A percentile compares a stretch with the other conserved stretches of the same genome.
phyloP scores from a whole-genome alignment of 2,329 filamentous ascomycete genomes.

The Nigrospora osmanthi region DNA sequence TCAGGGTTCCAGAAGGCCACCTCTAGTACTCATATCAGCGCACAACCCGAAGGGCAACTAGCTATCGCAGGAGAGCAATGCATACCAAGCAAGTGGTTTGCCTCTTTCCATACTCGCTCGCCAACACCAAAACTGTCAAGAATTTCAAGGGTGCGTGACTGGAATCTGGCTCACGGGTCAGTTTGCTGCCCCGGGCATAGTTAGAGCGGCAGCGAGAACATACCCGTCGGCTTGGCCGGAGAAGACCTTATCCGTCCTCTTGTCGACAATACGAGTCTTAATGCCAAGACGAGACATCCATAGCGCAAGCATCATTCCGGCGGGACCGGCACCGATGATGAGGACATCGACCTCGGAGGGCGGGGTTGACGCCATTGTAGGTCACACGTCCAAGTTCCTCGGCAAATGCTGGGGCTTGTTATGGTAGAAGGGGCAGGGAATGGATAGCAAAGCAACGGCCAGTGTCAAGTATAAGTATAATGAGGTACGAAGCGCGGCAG shows the following conservation, averaged over 20 bases:
- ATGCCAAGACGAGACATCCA: conserved; percentile 34
- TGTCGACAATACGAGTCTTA: conserved; percentile 35
- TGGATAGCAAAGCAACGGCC: too few relatives aligned
- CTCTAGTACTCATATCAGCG: conserved; percentile 5
- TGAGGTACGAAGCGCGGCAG: too few relatives aligned
- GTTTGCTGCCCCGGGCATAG: not conserved
- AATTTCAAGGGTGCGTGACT: conserved; percentile 64
- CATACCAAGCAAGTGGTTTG: conserved; percentile 58
- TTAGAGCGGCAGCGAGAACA: not conserved
- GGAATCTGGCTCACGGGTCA: conserved; percentile 25
- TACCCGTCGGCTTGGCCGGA: conserved; percentile 37
- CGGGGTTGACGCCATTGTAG: not conserved
- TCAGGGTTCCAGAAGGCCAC: conserved; percentile 52
- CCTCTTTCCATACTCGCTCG: conserved; percentile 56
- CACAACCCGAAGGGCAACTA: not conserved
- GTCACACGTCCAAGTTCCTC: not conserved
- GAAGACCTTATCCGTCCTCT: conserved; percentile 29
- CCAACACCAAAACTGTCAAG: conserved; percentile 64
- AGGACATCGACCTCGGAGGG: conserved; percentile 18
- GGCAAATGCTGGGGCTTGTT: too few relatives aligned
- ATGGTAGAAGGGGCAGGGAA: too few relatives aligned
- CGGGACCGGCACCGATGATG: conserved; percentile 32
- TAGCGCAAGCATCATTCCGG: conserved; percentile 32
- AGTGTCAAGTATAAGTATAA: too few relatives aligned
- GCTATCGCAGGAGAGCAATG: too few relatives aligned